Evolutionary conservation across 2,329 filamentous ascomycete genomes (phyloP).

Genomic region (Diaporthe aspalathi): DNA sequence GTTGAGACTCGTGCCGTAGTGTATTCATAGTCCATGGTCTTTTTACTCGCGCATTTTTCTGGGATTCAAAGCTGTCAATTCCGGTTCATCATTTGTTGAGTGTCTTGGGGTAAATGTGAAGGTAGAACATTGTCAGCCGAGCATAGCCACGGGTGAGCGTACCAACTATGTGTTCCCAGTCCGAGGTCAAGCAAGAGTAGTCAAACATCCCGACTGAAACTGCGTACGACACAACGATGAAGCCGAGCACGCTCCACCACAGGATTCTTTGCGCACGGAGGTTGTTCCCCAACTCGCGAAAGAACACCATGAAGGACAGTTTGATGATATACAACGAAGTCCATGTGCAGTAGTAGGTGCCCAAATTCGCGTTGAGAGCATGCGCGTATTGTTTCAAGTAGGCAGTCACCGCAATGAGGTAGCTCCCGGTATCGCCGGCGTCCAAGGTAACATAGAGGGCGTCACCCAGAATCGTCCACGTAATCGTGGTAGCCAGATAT

Average conservation of each 20-base stretch:
- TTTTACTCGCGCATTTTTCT: background rate
- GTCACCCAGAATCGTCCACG: background rate
- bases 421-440: background rate
- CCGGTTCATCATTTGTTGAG: background rate
- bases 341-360: constrained; percentile 1
- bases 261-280: background rate
- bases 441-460: background rate
- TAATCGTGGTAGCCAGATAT: background rate
- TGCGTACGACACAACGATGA: background rate
- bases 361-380: background rate
- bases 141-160: background rate
- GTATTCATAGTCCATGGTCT: background rate
- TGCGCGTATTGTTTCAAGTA: constrained; percentile 5
- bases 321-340: background rate
- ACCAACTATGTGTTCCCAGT: background rate
- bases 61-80: background rate
- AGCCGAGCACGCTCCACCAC: background rate
- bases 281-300: background rate
- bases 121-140: background rate
- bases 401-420: background rate
- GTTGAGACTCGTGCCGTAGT: background rate
- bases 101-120: background rate
- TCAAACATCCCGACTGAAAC: constrained; percentile 3
- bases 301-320: constrained; percentile 10
- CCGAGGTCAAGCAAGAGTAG: background rate